Percentiles rank a stretch among this genome's conserved stretches.
These are phyloP conservation scores for Sordariomycetes sp. DNA, from an alignment of 2,329 filamentous ascomycete genomes.

Conservation along the genomic window DNA sequence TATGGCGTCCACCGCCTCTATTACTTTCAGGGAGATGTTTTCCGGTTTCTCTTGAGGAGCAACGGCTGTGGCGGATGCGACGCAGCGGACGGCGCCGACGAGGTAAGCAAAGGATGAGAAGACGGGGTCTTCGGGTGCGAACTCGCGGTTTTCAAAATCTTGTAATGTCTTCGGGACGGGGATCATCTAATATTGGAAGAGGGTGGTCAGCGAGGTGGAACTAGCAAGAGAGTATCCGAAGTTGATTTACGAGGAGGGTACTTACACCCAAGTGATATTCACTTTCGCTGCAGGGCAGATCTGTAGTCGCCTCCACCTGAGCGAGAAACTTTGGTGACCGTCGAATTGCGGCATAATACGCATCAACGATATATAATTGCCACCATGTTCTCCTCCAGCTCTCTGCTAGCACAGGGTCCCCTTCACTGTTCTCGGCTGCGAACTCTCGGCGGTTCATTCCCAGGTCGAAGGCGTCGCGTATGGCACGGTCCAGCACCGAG, in stretches of 20 bases:
- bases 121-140: slow-evolving; percentile 37
- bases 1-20: slow-evolving; percentile 22
- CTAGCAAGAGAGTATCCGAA: neutral
- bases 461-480: slow-evolving; percentile 46
- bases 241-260: slow-evolving; percentile 5
- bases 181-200: slow-evolving; percentile 19
- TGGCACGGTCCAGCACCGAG: slow-evolving; percentile 31
- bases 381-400: slow-evolving; percentile 63
- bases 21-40: slow-evolving; percentile 12
- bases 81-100: slow-evolving; percentile 46
- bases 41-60: slow-evolving; percentile 11
- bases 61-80: slow-evolving; percentile 14
- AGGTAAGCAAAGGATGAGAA: slow-evolving; percentile 60
- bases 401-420: slow-evolving; percentile 40
- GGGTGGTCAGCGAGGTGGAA: neutral
- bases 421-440: slow-evolving; percentile 32
- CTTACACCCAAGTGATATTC: slow-evolving; percentile 35
- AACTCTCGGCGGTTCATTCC: slow-evolving; percentile 48
- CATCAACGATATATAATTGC: slow-evolving; percentile 55
- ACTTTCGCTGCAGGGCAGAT: slow-evolving; percentile 54
- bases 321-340: slow-evolving; percentile 15
- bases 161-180: slow-evolving; percentile 36
- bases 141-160: slow-evolving; percentile 52
- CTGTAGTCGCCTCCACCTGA: slow-evolving; percentile 37
- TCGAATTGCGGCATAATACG: slow-evolving; percentile 22